Base-by-base conservation (phyloP, 257 asterid species). In the Gynochthodes officinalis region DNA sequence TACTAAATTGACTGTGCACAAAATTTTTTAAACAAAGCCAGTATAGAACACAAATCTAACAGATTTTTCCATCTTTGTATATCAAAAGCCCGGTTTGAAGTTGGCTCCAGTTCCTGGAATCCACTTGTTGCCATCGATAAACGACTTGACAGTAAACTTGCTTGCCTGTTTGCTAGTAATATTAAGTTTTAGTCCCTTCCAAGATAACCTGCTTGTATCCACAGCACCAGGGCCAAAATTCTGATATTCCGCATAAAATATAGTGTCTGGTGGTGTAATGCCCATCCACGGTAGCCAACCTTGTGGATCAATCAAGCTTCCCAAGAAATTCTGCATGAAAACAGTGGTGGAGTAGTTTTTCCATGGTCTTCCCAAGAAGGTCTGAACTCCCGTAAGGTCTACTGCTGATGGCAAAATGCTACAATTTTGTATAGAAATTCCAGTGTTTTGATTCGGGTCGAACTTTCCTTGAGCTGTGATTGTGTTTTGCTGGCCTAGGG, bases 211-310 rank as follows among this genome's bases (percentile, higher is more conserved):
- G 1, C 84, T 82, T 69, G 75, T 84, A 39, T 95, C 89, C 25
- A 5, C 80, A 1, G 96, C 86, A 33, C 96, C 97, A 0, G 80
- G 48, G 1, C 97, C 97, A 2, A 12, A 5, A 49, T 92, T 89
- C 23, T 84, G 76, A 60, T 69, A 87, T 75, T 92, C 97, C 0
- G 83, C 96, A 33, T 89, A 89, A 40, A 86, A 92, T 21, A 92
- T 88, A 37, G 40, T 92, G n/a, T n/a, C n/a, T n/a, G n/a, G n/a
- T n/a, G n/a, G n/a, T n/a, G n/a, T n/a, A n/a, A n/a, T 77, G 19
- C 98, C 98, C 7, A 85, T 82, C 98, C 98, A 90, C 2, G 96
- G 96, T 30, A 86, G 67, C 98, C 98, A 92, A 0, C 98, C 98
- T 10, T 50, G 73, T 0, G 94, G 91, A 75, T 87, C 67, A 52